Conservation (phyloP, 176 grass and related monocot species). For the Musa acuminata region DNA sequence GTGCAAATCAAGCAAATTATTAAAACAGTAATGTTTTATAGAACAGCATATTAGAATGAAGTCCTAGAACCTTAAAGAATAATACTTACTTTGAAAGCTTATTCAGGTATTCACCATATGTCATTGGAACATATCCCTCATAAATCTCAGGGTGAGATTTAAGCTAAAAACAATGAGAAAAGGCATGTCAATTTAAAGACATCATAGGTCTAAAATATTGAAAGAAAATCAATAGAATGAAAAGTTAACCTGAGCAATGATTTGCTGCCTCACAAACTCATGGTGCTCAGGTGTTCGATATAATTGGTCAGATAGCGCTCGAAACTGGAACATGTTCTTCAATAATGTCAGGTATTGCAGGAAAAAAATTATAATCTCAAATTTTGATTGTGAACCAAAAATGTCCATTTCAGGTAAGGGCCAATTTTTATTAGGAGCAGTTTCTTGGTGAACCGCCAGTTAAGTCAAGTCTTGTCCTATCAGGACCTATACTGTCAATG, state of each 20-base stretch:
- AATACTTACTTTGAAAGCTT: constrained; percentile 42
- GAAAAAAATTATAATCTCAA: not conserved
- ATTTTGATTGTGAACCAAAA: not conserved
- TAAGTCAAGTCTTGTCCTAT: not conserved
- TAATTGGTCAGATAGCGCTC: constrained; percentile 60
- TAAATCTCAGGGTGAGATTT: constrained; percentile 44
- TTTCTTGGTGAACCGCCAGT: not conserved
- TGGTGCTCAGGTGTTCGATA: constrained; percentile 56
- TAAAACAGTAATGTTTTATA: constrained; percentile 1
- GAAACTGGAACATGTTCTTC: constrained; percentile 33
- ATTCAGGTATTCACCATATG: constrained; percentile 43
- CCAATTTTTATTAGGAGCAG: not conserved
- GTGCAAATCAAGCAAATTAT: constrained; percentile 10
- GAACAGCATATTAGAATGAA: not conserved
- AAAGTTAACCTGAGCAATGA: constrained; percentile 42
- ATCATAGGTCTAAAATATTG: not conserved
- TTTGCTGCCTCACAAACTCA: constrained; percentile 53
- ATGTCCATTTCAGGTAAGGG: not conserved
- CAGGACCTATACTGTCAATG: not conserved
- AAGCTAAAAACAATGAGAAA: constrained; percentile 28
- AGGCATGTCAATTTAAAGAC: not conserved
- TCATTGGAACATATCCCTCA: constrained; percentile 66
- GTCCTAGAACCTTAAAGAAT: not conserved
- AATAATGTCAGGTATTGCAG: not conserved
- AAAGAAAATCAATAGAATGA: not conserved